These are phyloP conservation scores for Obba rivulosa DNA, from an alignment of 768 basidiomycete species.

Conservation along the genomic window DNA sequence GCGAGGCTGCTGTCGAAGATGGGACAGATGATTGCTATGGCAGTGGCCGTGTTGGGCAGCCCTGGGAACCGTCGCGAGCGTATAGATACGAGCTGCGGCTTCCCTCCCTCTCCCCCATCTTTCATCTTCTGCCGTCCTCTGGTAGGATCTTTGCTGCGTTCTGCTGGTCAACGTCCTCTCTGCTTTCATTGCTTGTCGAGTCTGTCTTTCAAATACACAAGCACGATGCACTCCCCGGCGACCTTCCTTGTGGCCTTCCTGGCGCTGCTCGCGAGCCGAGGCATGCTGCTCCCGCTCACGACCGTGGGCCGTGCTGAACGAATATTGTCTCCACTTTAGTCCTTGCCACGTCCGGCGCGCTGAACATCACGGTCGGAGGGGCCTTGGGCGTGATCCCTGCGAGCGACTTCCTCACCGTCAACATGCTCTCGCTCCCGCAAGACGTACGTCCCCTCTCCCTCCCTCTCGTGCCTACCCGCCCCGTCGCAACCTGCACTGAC, in stretches of 20 bases:
- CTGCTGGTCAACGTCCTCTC: not conserved
- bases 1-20: too few species aligned
- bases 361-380: slow-evolving; percentile 44
- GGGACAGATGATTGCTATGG: slow-evolving; percentile 8
- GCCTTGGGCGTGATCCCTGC: slow-evolving; percentile 32
- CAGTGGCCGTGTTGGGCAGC: not conserved
- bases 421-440: slow-evolving; percentile 23
- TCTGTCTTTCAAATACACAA: not conserved
- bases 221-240: slow-evolving; percentile 2
- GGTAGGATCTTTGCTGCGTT: slow-evolving; percentile 2
- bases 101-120: not conserved
- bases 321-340: slow-evolving; percentile 21
- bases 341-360: too few species aligned
- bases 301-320: not conserved
- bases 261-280: slow-evolving; percentile 6
- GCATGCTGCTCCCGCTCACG: not conserved
- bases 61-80: not conserved
- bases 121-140: not conserved
- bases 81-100: not conserved
- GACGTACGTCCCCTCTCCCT: slow-evolving; percentile 20
- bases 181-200: not conserved
- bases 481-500: too few species aligned
- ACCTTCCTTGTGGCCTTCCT: slow-evolving; percentile 1
- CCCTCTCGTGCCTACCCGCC: not conserved
- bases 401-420: slow-evolving; percentile 39